These are phyloP conservation scores for Zhuliangozyma parablackwelliae DNA, from an alignment of 1,139 yeast species.

Conservation along the genomic window DNA sequence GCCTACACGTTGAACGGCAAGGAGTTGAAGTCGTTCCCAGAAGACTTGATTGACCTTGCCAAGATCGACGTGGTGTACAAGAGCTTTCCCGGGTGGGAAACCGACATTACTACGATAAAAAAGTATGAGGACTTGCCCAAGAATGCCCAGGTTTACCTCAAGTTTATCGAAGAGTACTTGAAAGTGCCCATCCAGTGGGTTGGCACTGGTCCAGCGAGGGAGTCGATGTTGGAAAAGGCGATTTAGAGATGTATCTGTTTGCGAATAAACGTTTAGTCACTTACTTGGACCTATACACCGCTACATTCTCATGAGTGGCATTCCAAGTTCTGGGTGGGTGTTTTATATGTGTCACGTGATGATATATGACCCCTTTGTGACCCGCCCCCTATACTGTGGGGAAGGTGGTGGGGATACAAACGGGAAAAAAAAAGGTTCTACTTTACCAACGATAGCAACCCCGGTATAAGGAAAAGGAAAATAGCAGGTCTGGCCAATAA, in stretches of 20 bases:
- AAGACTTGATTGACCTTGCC: slow-evolving; percentile 74
- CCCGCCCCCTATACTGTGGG: too few species aligned
- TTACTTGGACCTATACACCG: too few species aligned
- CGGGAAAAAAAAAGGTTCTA: too few species aligned
- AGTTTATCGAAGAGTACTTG: slow-evolving; percentile 78
- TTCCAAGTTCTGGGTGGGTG: too few species aligned
- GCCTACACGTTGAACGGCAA: slow-evolving; percentile 78
- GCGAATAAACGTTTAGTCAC: too few species aligned
- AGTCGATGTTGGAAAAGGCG: slow-evolving; percentile 59
- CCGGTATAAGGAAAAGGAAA: too few species aligned
- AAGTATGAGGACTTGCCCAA: slow-evolving; percentile 77
- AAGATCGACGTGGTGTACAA: slow-evolving; percentile 88
- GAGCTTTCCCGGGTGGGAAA: slow-evolving; percentile 92
- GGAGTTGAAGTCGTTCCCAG: slow-evolving; percentile 79
- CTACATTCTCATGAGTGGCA: too few species aligned
- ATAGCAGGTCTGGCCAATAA: too few species aligned
- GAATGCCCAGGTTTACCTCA: slow-evolving; percentile 79
- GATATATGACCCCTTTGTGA: too few species aligned
- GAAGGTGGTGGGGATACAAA: too few species aligned
- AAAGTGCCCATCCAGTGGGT: slow-evolving; percentile 91
- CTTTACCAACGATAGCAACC: too few species aligned
- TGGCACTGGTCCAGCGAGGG: slow-evolving; percentile 98
- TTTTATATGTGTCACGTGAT: too few species aligned
- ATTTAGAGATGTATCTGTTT: slow-evolving; percentile 9
- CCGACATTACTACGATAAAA: slow-evolving; percentile 70